Base-by-base conservation (phyloP, 2,329 filamentous ascomycete species). In the Penicillium sclerotigenum region DNA sequence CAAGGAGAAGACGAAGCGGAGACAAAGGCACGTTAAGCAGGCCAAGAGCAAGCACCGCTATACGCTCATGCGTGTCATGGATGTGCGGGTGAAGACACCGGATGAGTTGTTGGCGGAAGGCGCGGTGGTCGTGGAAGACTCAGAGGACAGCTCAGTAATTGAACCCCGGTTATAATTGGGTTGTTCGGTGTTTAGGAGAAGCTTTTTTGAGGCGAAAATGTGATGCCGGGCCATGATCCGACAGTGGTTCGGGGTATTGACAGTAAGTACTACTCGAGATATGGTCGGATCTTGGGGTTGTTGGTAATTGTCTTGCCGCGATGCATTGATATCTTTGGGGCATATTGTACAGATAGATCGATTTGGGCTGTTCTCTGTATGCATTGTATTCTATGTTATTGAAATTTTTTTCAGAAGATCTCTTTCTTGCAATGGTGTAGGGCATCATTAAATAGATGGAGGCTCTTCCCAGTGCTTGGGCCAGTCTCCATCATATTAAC, bases 31-130 rank as follows among this genome's bases (percentile, higher is more conserved):
- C 70, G 82, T 84, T 47, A 90, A 86, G 79, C 85, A 83, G 57
- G 88, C 94, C 10, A 87, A 82, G 78, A 97, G 91, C 80, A 97
- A 99, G 83, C 90, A 96, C 72, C 82, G 84, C 68, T 96, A 89
- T 75, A 99, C 94, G 3, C 84, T 96, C 22, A 71, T 99, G 75
- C 83, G 87, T 69, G 88, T 99, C 61, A 88, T 88, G 70, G 90
- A 97, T 75, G 71, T 97, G 60, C 87, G 83, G 70, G 81, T 96
- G 5, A 83, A 80, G 73, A 77, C 75, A 26, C 59, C 81, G 57
- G 83, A 85, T 48, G 79, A 83, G 71, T 72, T 84, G 68, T 68
- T 79, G 68, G 59, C 62, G 42, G 77, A 76, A 57, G 74, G 75
- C 22, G 74, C 70, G 31, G 69, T 72, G 40, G 67, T 75, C 57